Percentiles rank a stretch among this genome's conserved stretches.
Evolutionary conservation across 495 filamentous ascomycete species (phyloP).

Genomic region (Trichoderma orchidacearum): DNA sequence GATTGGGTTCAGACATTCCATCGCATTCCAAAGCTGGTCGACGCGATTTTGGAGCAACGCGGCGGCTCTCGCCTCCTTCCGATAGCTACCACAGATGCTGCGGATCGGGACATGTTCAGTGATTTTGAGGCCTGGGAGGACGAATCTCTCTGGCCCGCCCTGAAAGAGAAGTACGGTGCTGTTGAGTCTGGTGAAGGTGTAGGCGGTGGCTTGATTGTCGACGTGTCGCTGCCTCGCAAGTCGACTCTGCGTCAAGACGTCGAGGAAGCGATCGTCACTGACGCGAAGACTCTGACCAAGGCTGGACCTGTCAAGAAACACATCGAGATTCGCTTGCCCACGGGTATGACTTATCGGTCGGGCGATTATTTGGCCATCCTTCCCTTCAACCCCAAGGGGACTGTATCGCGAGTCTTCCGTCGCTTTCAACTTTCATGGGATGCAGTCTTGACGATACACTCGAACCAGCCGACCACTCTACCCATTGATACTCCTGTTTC

Average conservation of each 20-base stretch:
- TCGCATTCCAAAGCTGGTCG: constrained; percentile 45
- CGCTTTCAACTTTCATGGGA: constrained; percentile 48
- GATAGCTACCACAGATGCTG: constrained; percentile 40
- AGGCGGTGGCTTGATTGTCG: constrained; percentile 32
- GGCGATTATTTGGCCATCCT: constrained; percentile 69
- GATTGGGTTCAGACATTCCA: constrained; percentile 59
- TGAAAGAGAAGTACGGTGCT: constrained; percentile 33
- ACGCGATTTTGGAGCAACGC: constrained; percentile 28
- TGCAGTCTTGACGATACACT: constrained; percentile 31
- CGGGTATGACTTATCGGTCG: constrained; percentile 49
- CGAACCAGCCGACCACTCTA: constrained; percentile 34
- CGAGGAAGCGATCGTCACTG: constrained; percentile 44
- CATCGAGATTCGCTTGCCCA: constrained; percentile 51
- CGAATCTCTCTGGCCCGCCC: constrained; percentile 46
- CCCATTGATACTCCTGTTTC: constrained; percentile 46
- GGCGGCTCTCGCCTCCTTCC: constrained; percentile 35
- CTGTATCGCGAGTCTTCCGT: constrained; percentile 37
- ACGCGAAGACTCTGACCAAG: constrained; percentile 39
- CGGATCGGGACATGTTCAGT: constrained; percentile 43
- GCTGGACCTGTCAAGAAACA: constrained; percentile 46
- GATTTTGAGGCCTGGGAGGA: constrained; percentile 49
- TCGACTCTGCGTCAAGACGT: constrained; percentile 54
- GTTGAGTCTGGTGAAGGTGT: constrained; percentile 4
- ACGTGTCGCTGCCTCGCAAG: constrained; percentile 43
- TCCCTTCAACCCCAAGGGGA: constrained; percentile 50